These are phyloP conservation scores for Aristolochia fimbriata DNA, from an alignment of 164 flowering plant species.

Conservation along the genomic window DNA sequence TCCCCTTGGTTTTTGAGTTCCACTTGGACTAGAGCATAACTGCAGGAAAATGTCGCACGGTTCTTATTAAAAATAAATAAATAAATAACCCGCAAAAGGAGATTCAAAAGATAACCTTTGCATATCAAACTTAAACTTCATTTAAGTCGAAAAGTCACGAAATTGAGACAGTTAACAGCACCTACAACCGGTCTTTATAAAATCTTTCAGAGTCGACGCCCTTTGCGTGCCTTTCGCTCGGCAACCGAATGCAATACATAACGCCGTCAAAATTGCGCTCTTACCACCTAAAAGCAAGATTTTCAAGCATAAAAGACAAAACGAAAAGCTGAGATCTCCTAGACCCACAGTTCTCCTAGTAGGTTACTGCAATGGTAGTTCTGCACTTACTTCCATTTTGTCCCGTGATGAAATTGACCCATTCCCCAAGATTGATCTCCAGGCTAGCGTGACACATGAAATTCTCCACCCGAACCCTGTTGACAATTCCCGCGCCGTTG, in stretches of 20 bases:
- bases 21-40: constrained; percentile 64
- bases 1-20: constrained; percentile 79
- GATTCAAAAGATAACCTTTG: neutral
- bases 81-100: too few species aligned
- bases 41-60: constrained; percentile 18
- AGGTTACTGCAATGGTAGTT: too few species aligned
- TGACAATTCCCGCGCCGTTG: constrained; percentile 48
- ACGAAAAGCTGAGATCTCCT: neutral
- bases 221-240: constrained; percentile 79
- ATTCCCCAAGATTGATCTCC: constrained; percentile 58
- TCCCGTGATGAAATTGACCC: constrained; percentile 88
- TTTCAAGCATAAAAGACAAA: neutral
- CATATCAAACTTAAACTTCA: neutral
- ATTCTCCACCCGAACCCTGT: constrained; percentile 61
- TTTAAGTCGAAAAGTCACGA: neutral
- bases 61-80: too few species aligned
- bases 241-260: constrained; percentile 78
- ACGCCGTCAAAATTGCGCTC: constrained; percentile 83
- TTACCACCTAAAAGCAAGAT: constrained; percentile 61
- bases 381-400: constrained; percentile 75
- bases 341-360: neutral
- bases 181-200: constrained; percentile 92
- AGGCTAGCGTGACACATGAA: constrained; percentile 87
- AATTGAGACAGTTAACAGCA: constrained; percentile 10
- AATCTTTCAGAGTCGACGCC: constrained; percentile 75